Evolutionary conservation across 495 filamentous ascomycete genomes (phyloP), one percentile per base, ranked within the genome.

Genomic region (Talaromyces proteolyticus): DNA sequence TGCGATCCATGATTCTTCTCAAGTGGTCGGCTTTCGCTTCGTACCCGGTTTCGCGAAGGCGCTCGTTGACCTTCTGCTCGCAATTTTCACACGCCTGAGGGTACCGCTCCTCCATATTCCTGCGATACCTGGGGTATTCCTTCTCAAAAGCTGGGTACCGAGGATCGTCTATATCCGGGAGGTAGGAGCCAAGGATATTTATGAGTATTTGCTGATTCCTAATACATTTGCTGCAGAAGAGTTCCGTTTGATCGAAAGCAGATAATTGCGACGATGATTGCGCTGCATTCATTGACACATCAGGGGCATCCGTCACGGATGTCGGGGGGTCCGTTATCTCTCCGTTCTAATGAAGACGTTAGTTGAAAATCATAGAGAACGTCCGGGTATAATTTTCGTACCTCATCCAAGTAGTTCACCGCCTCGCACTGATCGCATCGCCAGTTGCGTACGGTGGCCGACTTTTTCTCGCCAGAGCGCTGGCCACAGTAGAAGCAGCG

Each of bases 271-370:
- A 65, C 52, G 55, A 58, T 22, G 50, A 56, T 11, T 51, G 68
- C 22, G 59, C 60, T 49, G 58, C 61, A 55, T 52, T 62, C 34
- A 59, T 53, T 8, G 53, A 57, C 36, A 57, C 50, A 4, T 49
- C 51, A 17, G 52, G 49, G 4, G 69, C 50, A 23, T 68, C 67
- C 16, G 68, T 73, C 21, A 70, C 75, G 8, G 75, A 64, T 23
- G 79, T 75, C n/a, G 91, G 90, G 14, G 91, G 88, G 61, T 96
- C 91, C 42, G 86, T 88, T 41, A 95, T 89, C 46, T 91, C 77
- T 58, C 91, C 91, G 61, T 89, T 78, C 86, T 91, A 56, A 29
- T 34, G n/a, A 29, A 46, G 21, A 43, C 21, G 18, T 34, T 22
- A 17, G n/a, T 38, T 46, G 23, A 34, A 23, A 18, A 51, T 47